Conservation (phyloP, 2,329 filamentous ascomycete genomes). For the Ophiostoma tasmaniense region DNA sequence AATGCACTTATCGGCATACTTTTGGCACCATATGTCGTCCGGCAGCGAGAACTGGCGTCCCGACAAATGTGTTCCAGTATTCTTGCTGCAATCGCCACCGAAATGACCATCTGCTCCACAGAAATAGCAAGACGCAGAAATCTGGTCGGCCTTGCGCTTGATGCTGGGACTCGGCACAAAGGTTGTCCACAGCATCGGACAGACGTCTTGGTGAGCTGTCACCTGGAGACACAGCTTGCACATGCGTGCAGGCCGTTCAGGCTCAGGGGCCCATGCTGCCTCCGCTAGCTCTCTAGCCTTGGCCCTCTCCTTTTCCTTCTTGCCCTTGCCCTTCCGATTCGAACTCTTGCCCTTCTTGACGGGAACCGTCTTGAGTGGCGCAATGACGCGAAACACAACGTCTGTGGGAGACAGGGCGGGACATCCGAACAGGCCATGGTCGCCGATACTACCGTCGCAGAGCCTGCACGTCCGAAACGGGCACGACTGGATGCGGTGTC, state of each 20-base stretch:
- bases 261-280: neutral
- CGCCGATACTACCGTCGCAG: constrained; percentile 33
- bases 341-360: neutral
- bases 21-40: constrained; percentile 44
- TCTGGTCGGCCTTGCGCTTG: constrained; percentile 39
- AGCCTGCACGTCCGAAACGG: constrained; percentile 39
- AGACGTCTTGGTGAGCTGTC: neutral
- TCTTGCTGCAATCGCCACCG: constrained; percentile 44
- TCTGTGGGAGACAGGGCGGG: constrained; percentile 28
- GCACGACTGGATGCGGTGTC: constrained; percentile 40
- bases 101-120: constrained; percentile 50
- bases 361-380: neutral
- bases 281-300: neutral
- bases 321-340: neutral
- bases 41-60: constrained; percentile 16
- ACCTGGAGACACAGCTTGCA: constrained; percentile 12
- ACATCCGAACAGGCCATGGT: constrained; percentile 44
- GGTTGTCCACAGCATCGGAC: constrained; percentile 47
- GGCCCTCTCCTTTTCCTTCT: neutral
- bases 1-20: constrained; percentile 8
- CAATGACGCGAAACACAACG: neutral
- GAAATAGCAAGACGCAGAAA: constrained; percentile 46
- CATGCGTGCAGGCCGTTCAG: neutral
- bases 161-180: constrained; percentile 36
- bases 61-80: constrained; percentile 19